Conservation (phyloP, 176 grass and related monocot species). For the Stipa capillata region DNA sequence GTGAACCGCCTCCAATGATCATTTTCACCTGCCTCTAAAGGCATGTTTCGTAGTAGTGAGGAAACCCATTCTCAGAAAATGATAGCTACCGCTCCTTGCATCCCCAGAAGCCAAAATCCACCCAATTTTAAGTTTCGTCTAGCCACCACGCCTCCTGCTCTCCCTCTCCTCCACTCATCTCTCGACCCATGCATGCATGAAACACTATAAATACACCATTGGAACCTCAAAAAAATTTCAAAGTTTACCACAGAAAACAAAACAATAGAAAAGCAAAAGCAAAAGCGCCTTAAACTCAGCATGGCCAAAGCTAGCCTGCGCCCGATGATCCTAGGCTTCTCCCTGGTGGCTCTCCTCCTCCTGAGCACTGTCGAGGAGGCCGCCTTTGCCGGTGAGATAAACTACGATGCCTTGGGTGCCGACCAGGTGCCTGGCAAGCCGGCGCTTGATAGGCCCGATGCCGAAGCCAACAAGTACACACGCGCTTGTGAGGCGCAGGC, state of each 20-base stretch:
- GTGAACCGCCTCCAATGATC: too few species aligned
- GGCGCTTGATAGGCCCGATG: neutral
- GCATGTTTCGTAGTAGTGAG: too few species aligned
- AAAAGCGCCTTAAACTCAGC: neutral
- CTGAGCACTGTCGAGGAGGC: neutral
- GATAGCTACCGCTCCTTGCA: too few species aligned
- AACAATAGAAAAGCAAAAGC: neutral
- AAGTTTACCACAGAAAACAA: neutral
- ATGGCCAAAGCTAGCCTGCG: neutral
- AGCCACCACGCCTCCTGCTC: neutral
- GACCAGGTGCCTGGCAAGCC: neutral
- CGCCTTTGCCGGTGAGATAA: neutral
- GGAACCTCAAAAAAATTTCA: neutral
- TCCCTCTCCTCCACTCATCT: neutral
- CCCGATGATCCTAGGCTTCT: neutral
- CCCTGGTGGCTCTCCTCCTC: neutral
- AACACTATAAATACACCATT: neutral
- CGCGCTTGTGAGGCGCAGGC: neutral
- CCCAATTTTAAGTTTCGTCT: too few species aligned
- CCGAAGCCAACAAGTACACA: neutral
- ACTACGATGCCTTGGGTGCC: fast-evolving
- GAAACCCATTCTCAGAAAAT: too few species aligned
- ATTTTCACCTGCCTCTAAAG: too few species aligned
- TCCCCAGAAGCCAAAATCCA: neutral
- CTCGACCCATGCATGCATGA: too few species aligned